These are phyloP conservation scores for Spathaspora sp. DNA, from an alignment of 1,139 yeast species.

Conservation along the genomic window DNA sequence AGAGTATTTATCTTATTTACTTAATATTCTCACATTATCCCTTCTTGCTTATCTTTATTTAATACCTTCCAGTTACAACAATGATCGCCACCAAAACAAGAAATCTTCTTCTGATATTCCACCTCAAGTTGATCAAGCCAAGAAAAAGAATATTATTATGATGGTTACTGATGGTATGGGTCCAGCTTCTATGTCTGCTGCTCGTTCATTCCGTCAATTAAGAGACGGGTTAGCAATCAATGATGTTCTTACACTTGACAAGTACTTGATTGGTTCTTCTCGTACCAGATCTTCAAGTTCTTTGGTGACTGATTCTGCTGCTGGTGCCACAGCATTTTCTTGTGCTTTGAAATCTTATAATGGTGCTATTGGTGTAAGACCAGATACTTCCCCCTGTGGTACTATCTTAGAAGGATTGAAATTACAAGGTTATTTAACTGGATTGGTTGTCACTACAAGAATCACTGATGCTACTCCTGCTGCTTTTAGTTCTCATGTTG, in stretches of 20 bases:
- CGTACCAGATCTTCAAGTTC: conserved; percentile 74
- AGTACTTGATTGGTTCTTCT: conserved; percentile 69
- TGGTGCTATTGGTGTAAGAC: conserved; percentile 78
- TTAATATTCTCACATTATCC: conserved; percentile 13
- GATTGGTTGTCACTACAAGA: conserved; percentile 83
- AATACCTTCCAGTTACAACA: conserved; percentile 5
- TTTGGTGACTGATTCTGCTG: conserved; percentile 85
- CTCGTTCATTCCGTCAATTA: conserved; percentile 67
- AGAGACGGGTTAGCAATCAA: conserved; percentile 49
- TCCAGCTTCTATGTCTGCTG: conserved; percentile 74
- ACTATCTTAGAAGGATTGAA: conserved; percentile 84
- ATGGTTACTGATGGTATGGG: conserved; percentile 95
- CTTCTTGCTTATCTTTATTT: conserved; percentile 14
- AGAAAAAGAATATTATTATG: conserved; percentile 65
- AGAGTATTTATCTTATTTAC: conserved; percentile 11
- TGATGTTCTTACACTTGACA: conserved; percentile 60
- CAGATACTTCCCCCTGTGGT: conserved; percentile 65
- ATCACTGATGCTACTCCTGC: conserved; percentile 82
- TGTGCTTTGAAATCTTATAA: conserved; percentile 79
- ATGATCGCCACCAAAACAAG: not conserved
- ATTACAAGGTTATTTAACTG: conserved; percentile 72
- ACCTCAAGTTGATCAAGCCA: conserved; percentile 12
- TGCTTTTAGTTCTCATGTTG: conserved; percentile 76
- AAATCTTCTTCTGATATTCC: not conserved
- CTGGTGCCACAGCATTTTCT: conserved; percentile 90